phyloP scores from a whole-genome alignment of 2,329 filamentous ascomycete genomes.

The Neurospora crassa region DNA sequence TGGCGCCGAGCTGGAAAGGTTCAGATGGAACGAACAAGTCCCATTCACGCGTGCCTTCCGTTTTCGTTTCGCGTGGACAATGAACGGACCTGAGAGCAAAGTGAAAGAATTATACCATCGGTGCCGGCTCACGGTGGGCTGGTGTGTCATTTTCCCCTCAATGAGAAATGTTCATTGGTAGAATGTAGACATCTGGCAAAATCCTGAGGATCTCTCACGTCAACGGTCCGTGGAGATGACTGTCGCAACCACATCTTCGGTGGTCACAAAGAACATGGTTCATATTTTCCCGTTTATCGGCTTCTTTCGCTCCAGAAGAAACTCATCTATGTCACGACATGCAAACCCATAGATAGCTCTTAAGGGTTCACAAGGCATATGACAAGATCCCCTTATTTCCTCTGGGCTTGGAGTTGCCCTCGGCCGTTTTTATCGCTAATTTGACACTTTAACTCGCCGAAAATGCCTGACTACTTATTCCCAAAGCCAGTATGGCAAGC shows the following conservation, averaged over 20 bases:
- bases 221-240: too few relatives aligned
- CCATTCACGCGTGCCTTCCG: neutral
- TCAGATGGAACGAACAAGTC: neutral
- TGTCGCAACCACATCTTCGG: neutral
- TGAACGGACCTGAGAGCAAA: neutral
- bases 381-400: too few relatives aligned
- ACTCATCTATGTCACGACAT: too few relatives aligned
- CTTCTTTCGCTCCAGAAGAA: too few relatives aligned
- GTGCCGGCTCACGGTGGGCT: neutral
- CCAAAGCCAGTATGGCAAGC: neutral
- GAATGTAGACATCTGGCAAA: neutral
- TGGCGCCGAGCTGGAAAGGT: neutral
- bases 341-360: too few relatives aligned
- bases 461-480: neutral
- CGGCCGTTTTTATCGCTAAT: neutral
- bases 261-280: too few relatives aligned
- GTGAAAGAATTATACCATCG: neutral
- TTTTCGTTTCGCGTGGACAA: neutral
- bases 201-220: neutral
- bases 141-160: neutral
- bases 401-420: neutral
- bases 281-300: too few relatives aligned
- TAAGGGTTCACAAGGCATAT: too few relatives aligned
- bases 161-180: neutral
- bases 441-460: neutral